Base-by-base conservation (phyloP, 2,329 filamentous ascomycete genomes). In the Coniochaeta pulveracea region DNA sequence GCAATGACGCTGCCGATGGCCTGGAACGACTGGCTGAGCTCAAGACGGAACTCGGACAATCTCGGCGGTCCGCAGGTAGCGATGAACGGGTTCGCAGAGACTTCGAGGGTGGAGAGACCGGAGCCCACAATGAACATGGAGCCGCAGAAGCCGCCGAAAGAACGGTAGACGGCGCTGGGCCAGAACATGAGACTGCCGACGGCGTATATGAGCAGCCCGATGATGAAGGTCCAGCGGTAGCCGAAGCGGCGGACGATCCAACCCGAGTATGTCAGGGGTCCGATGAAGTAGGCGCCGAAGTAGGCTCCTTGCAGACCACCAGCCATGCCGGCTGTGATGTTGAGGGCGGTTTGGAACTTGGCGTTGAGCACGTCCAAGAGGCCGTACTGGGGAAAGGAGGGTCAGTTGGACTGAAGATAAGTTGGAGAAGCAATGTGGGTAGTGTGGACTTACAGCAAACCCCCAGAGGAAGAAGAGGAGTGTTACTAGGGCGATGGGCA, bases 21-120 rank as follows among this genome's bases (percentile, higher is more conserved):
- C 46, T 85, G 80, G 56, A 85, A 77, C 33, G 77, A 76, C 52
- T 86, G 80, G 1, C 79, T 77, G 34, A 85, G 61, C 52, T 85
- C 80, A 57, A 85, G 72, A 42, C 81, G 72, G 41, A 85, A 54
- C 47, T 82, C 79, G 4, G 78, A 73, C 51, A 79, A 82, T 40
- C 69, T 66, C 3, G 80, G 76, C 5, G 80, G 80, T 27, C 60
- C 60, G 39, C 60, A 64, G 16, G 62, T 45, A 26, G 30, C 58
- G 40, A 80, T 73, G 55, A 78, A 84, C 0, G 80, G 77, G 52
- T 85, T 83, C 4, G 80, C 80, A 3, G 77, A 76, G 0, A 79
- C 84, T 55, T 86, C 81, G 14, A 86, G 70, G 0, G 80, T 80
- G 2, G 73, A 73, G 1, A 85, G 63, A 6, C 80, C 80, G 34